A percentile compares a stretch with the other conserved stretches of the same genome.
phyloP scores from a whole-genome alignment of 2,329 filamentous ascomycete genomes.

The Fusarium nisikadoi region DNA sequence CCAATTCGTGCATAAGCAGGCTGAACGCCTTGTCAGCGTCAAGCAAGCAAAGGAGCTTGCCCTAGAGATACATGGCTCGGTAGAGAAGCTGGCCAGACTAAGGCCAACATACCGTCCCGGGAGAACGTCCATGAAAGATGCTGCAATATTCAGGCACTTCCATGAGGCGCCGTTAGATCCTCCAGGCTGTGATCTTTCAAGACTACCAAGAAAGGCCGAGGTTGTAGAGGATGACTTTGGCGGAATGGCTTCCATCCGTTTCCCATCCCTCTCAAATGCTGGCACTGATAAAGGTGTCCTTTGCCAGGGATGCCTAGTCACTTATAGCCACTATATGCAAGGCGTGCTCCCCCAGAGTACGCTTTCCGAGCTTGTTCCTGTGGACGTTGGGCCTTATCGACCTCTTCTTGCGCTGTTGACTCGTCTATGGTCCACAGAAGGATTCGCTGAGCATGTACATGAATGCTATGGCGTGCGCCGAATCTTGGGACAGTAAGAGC shows the following conservation, averaged over 20 bases:
- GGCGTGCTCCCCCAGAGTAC: slow-evolving; percentile 25
- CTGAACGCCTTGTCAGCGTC: slow-evolving; percentile 43
- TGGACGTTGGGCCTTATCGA: slow-evolving; percentile 32
- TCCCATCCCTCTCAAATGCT: slow-evolving; percentile 37
- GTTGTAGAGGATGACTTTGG: slow-evolving; percentile 39
- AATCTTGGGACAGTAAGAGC: slow-evolving; percentile 21
- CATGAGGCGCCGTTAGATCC: slow-evolving; percentile 37
- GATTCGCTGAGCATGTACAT: slow-evolving; percentile 36
- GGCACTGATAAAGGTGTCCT: slow-evolving; percentile 33
- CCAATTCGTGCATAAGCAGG: slow-evolving; percentile 21
- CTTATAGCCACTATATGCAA: slow-evolving; percentile 35
- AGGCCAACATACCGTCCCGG: slow-evolving; percentile 19
- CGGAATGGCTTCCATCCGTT: slow-evolving; percentile 42
- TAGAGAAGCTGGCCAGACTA: slow-evolving; percentile 17
- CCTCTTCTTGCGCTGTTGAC: slow-evolving; percentile 34
- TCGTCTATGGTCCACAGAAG: slow-evolving; percentile 33
- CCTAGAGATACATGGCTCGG: slow-evolving; percentile 42
- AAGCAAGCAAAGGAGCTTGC: slow-evolving; percentile 45
- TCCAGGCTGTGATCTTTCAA: slow-evolving; percentile 39
- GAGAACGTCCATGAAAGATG: slow-evolving; percentile 25
- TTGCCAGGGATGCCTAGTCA: slow-evolving; percentile 42
- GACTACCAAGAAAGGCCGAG: slow-evolving; percentile 24
- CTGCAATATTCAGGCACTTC: slow-evolving; percentile 34
- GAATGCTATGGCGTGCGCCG: slow-evolving; percentile 40
- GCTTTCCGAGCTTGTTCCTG: slow-evolving; percentile 31